Conservation (phyloP, 129 eudicot genomes). For the Scalesia atractyloides region DNA sequence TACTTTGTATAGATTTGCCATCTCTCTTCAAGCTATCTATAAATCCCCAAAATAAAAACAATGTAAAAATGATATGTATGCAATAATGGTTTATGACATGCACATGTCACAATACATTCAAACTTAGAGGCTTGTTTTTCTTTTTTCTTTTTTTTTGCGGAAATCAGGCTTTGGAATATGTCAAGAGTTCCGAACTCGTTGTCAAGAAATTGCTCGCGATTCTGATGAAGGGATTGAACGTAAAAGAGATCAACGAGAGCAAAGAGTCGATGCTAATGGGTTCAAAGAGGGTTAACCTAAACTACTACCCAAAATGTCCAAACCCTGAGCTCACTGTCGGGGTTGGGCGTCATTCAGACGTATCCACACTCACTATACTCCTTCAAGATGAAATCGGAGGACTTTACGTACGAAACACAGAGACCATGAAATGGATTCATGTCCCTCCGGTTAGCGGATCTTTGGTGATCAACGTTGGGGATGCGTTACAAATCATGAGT, state of each 20-base stretch:
- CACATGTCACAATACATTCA: no score
- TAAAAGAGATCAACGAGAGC: conserved; percentile 30
- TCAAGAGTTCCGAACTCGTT: conserved; percentile 40
- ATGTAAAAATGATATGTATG: no score
- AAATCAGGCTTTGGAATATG: conserved; percentile 50
- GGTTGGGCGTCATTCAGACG: conserved; percentile 61
- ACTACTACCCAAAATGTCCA: conserved; percentile 61
- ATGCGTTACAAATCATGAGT: conserved; percentile 64
- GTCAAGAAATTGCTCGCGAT: conserved; percentile 38
- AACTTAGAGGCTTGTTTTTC: not conserved
- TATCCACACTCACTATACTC: conserved; percentile 57
- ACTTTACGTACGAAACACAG: conserved; percentile 43
- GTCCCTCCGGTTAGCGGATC: conserved; percentile 49
- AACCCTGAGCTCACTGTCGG: conserved; percentile 57
- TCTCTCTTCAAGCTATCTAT: no score
- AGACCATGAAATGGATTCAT: conserved; percentile 46
- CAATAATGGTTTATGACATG: no score
- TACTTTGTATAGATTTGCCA: no score
- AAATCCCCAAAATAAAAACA: no score
- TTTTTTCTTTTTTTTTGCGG: conserved; percentile 19
- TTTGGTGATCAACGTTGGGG: conserved; percentile 53
- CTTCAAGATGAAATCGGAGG: conserved; percentile 64
- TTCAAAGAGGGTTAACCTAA: conserved; percentile 37
- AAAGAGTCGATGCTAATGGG: conserved; percentile 45
- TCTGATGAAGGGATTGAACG: conserved; percentile 40